Conservation (phyloP, 768 basidiomycete genomes). For the Mycena albidolilacea region DNA sequence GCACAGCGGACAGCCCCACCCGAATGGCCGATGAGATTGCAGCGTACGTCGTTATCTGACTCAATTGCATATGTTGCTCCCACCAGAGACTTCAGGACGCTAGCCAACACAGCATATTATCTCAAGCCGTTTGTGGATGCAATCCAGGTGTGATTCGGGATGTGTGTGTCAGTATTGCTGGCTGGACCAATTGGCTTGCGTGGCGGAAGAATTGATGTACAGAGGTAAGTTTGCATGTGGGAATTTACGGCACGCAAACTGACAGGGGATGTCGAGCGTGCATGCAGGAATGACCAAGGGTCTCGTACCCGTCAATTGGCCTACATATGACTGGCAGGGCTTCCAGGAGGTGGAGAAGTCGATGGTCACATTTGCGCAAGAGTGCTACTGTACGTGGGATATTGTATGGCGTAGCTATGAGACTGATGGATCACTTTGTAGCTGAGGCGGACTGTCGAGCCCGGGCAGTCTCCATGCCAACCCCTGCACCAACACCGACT, state of each 20-base stretch:
- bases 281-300: conserved; percentile 9
- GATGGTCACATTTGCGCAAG: background rate
- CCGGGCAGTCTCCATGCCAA: background rate
- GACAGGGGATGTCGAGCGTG: background rate
- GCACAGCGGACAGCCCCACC: background rate
- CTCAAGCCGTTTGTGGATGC: conserved; percentile 17
- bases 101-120: conserved; percentile 3
- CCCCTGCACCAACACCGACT: background rate
- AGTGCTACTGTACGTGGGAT: conserved; percentile 6
- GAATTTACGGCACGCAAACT: background rate
- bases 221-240: background rate
- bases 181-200: conserved; percentile 1
- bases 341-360: background rate
- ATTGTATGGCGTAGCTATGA: background rate
- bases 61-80: background rate
- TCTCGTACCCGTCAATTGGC: background rate
- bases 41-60: background rate
- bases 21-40: conserved; percentile 6
- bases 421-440: background rate
- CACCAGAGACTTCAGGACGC: background rate
- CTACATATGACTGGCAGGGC: background rate
- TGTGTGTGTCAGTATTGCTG: background rate
- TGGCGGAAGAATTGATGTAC: background rate
- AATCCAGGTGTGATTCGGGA: background rate
- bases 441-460: conserved; percentile 5